Conservation (phyloP, 2,329 filamentous ascomycete species). For the Rhynchosporium agropyri region DNA sequence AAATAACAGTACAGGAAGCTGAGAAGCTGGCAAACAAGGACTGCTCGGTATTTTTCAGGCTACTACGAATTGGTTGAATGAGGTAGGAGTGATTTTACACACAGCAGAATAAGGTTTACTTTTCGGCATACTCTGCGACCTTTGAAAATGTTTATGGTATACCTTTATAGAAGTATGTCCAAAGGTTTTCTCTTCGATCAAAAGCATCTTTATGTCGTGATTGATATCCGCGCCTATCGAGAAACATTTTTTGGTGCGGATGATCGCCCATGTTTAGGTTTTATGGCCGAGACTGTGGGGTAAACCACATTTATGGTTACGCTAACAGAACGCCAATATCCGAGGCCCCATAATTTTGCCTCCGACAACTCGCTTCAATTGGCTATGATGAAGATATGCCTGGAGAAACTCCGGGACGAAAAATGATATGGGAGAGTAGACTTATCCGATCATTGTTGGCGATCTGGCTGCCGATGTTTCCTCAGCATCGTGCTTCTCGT, state of each 20-base stretch:
- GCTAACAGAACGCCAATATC: not conserved
- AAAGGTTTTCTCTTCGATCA: too few relatives aligned
- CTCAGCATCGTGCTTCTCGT: not conserved
- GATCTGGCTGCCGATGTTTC: not conserved
- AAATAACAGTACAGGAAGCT: too few relatives aligned
- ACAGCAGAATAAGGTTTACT: too few relatives aligned
- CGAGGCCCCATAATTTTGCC: not conserved
- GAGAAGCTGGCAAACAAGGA: too few relatives aligned
- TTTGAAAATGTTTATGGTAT: too few relatives aligned
- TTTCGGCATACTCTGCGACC: too few relatives aligned
- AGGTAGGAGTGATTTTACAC: too few relatives aligned
- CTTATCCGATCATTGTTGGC: not conserved
- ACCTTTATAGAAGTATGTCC: too few relatives aligned
- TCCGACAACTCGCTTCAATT: not conserved
- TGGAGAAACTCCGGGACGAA: not conserved
- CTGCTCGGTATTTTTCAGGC: too few relatives aligned
- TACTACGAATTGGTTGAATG: too few relatives aligned
- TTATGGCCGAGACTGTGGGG: conserved; percentile 6
- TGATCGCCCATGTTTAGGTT: not conserved
- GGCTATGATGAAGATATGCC: not conserved
- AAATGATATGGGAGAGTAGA: not conserved
- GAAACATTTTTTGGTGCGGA: not conserved
- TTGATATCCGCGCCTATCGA: too few relatives aligned
- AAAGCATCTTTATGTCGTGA: too few relatives aligned
- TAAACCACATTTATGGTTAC: not conserved